A percentile compares a stretch with the other conserved stretches of the same genome.
Conservation (phyloP, 768 basidiomycete genomes). For the Pleurotus eryngii region DNA sequence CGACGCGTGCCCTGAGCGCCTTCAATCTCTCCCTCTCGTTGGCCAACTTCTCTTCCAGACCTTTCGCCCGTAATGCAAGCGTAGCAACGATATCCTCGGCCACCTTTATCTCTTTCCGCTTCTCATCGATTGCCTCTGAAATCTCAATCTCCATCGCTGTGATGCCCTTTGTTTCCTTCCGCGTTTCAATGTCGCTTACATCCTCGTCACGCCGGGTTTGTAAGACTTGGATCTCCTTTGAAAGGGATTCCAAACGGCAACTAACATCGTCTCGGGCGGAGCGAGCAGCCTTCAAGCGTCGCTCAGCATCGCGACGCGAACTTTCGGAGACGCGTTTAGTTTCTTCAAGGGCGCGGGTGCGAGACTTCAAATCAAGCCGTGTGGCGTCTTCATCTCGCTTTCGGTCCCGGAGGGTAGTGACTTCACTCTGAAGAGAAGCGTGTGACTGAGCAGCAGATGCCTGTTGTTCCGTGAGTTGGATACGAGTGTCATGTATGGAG, state of each 20-base stretch:
- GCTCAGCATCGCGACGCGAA: constrained; percentile 81
- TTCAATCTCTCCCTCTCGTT: constrained; percentile 59
- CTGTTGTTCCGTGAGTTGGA: constrained; percentile 65
- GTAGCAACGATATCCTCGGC: constrained; percentile 65
- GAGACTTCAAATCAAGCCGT: constrained; percentile 74
- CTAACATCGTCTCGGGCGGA: constrained; percentile 58
- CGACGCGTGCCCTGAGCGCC: constrained; percentile 55
- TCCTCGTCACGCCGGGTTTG: constrained; percentile 55
- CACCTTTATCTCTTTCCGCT: constrained; percentile 57
- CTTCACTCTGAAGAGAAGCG: constrained; percentile 63
- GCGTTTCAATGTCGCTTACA: constrained; percentile 45
- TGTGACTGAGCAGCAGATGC: constrained; percentile 54
- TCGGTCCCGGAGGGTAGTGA: constrained; percentile 67
- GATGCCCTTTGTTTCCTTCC: constrained; percentile 30
- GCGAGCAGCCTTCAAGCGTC: constrained; percentile 73
- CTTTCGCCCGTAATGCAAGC: constrained; percentile 63
- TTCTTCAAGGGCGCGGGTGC: constrained; percentile 86
- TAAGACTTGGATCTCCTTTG: constrained; percentile 57
- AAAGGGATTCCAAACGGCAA: constrained; percentile 54
- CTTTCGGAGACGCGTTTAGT: constrained; percentile 79
- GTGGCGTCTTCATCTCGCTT: constrained; percentile 83
- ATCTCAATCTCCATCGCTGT: constrained; percentile 56
- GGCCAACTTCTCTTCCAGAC: constrained; percentile 69
- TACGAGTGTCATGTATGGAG: constrained; percentile 63
- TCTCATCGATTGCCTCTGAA: constrained; percentile 47